Base-by-base conservation (phyloP, 257 asterid genomes). In the Buddleja alternifolia region DNA sequence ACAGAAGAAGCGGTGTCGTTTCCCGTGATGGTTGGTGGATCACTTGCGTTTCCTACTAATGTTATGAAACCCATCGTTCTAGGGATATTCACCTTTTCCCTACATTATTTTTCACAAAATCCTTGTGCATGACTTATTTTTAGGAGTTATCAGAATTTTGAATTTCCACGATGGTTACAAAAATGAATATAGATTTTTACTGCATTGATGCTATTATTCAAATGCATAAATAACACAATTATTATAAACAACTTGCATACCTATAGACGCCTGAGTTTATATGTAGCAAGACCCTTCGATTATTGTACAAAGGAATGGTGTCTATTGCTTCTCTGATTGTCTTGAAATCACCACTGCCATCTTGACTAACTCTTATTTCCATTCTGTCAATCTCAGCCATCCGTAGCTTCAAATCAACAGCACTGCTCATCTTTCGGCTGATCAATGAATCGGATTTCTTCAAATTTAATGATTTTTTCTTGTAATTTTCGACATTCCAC, bases 51-150 rank as follows among this genome's bases (percentile, higher is more conserved):
- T 46, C 90, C 86, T 4, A 46, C 15, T 56, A 85, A 72, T 53
- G 88, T 85, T 15, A 85, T 58, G n/a, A 82, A 82, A 14, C 62
- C 61, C 84, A 67, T 75, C 3, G 72, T 80, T 69, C 67, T 78
- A 1, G 88, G 86, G 8, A 85, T 80, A 47, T n/a, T 78, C 58
- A 85, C 77, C 75, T 82, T 82, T 59, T 82, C 90, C 83, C 90
- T 85, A 37, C 46, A 66, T 47, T 23, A 23, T 17, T 34, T 20
- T 55, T 23, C 42, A 36, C 65, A 39, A 12, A 55, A 7, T 17
- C n/a, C n/a, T n/a, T n/a, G n/a, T n/a, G n/a, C n/a, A n/a, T n/a
- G n/a, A n/a, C n/a, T n/a, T n/a, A n/a, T n/a, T n/a, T n/a, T n/a
- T n/a, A n/a, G n/a, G n/a, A n/a, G n/a, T n/a, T n/a, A n/a, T n/a